Base-by-base conservation (phyloP, 2,329 filamentous ascomycete species). In the Ceratocystis ficicola region DNA sequence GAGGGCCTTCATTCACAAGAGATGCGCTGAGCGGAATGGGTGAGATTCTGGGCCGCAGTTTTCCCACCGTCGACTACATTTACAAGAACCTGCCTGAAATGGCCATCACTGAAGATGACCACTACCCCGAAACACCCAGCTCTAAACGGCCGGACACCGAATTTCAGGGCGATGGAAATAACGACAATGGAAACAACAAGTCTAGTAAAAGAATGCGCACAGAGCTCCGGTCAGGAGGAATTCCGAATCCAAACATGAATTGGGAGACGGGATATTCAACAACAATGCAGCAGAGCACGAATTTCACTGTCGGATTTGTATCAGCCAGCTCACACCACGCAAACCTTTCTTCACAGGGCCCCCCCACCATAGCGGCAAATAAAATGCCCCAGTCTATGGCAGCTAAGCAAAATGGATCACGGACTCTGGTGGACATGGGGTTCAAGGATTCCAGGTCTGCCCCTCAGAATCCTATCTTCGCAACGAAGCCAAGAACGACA, bases 1-100 rank as follows among this genome's bases (percentile, higher is more conserved):
- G 83, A 70, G 92, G 91, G 0, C 89, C 92, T 1, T 84, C 83
- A 0, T 83, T 95, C 62, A 80, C 86, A 44, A 79, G 82, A 44
- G 76, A 78, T 1, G 78, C 85, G 0, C 79, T 94, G 10, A 79
- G 81, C 48, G 82, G 84, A 36, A 82, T 94, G 6, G 87, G 88
- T 3, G 84, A 80, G 62, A 93, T 95, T 20, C 77, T 96, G 3
- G 76, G 81, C 5, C 81, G 89, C 66, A 74, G 78, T 0, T 80
- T 83, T 44, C 87, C 89, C 8, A 74, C 79, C 0, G 76, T 82
- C 62, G 75, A 79, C 61, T 74, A 76, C 36, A 80, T 90, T 59
- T 80, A 81, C 63, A 78, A 80, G 63, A 74, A 74, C 5, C 75
- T 85, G 50, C 79, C 81, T 0, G 72, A 75, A 25, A 79, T 86